These are phyloP conservation scores for Ramalina intermedia DNA, from an alignment of 495 filamentous ascomycete genomes.

Conservation along the genomic window DNA sequence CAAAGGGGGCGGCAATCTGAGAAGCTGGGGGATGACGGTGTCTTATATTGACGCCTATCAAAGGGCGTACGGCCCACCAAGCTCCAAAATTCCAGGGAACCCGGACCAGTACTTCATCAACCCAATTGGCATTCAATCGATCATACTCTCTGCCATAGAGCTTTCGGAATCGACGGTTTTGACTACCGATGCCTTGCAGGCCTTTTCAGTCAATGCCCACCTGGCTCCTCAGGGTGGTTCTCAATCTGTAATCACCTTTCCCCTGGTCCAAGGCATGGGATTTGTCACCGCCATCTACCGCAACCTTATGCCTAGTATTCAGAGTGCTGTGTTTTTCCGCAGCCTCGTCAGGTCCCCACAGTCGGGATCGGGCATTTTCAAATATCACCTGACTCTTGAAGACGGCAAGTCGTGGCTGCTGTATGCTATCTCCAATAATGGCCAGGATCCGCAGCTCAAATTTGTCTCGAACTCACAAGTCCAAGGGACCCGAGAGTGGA, in stretches of 20 bases:
- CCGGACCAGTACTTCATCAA: slow-evolving; percentile 60
- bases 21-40: slow-evolving; percentile 64
- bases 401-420: slow-evolving; percentile 68
- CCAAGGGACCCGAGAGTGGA: slow-evolving; percentile 36
- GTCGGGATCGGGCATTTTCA: slow-evolving; percentile 50
- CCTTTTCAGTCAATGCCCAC: slow-evolving; percentile 61
- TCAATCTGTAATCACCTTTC: slow-evolving; percentile 50
- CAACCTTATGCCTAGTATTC: slow-evolving; percentile 51
- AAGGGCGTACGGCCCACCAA: slow-evolving; percentile 42
- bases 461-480: slow-evolving; percentile 33
- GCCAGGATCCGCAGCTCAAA: slow-evolving; percentile 32
- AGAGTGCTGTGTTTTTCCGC: slow-evolving; percentile 59
- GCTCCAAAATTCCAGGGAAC: slow-evolving; percentile 35
- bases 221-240: slow-evolving; percentile 40
- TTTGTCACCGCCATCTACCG: slow-evolving; percentile 73
- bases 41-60: slow-evolving; percentile 55
- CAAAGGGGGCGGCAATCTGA: slow-evolving; percentile 46
- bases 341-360: slow-evolving; percentile 44
- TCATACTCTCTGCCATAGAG: slow-evolving; percentile 66
- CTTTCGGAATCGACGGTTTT: slow-evolving; percentile 44
- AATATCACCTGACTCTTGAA: slow-evolving; percentile 58
- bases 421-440: slow-evolving; percentile 46
- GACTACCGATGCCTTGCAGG: slow-evolving; percentile 44
- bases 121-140: slow-evolving; percentile 66
- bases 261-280: slow-evolving; percentile 80